Percentiles rank a stretch among this genome's conserved stretches.
Conservation (phyloP, 2,329 filamentous ascomycete species). For the Fonsecaea erecta region DNA sequence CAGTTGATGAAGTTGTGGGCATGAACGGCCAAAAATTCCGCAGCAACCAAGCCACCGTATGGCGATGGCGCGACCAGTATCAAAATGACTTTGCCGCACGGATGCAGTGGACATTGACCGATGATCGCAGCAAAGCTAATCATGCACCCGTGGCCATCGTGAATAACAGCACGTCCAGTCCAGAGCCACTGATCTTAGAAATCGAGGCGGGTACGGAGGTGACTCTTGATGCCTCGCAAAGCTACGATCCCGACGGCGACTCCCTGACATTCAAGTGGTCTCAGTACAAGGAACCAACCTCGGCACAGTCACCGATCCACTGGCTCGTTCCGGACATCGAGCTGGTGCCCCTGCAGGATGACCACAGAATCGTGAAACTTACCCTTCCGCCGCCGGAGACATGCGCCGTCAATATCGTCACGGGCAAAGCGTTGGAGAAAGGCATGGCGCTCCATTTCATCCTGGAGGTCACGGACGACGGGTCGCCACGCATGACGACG, state of each 20-base stretch:
- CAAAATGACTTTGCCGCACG: slow-evolving; percentile 57
- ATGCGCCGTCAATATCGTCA: slow-evolving; percentile 46
- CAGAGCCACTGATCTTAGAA: slow-evolving; percentile 52
- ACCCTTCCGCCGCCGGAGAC: slow-evolving; percentile 48
- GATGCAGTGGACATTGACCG: slow-evolving; percentile 53
- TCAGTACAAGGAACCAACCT: slow-evolving; percentile 53
- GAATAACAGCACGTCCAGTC: slow-evolving; percentile 53
- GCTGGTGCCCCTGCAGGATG: slow-evolving; percentile 37
- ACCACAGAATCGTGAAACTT: slow-evolving; percentile 44
- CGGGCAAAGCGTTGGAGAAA: slow-evolving; percentile 43
- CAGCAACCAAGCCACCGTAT: slow-evolving; percentile 56
- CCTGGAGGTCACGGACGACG: slow-evolving; percentile 55
- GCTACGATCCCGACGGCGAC: slow-evolving; percentile 54
- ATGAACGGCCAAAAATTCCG: slow-evolving; percentile 41
- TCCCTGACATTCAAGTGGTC: slow-evolving; percentile 56
- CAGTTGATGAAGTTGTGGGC: slow-evolving; percentile 44
- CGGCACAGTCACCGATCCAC: slow-evolving; percentile 51
- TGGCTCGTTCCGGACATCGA: slow-evolving; percentile 49
- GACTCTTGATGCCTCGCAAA: slow-evolving; percentile 50
- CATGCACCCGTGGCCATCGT: slow-evolving; percentile 55
- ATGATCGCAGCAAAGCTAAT: slow-evolving; percentile 39
- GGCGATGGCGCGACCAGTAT: slow-evolving; percentile 59
- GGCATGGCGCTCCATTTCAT: slow-evolving; percentile 57
- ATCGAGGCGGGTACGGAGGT: slow-evolving; percentile 47
- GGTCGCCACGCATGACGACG: slow-evolving; percentile 51